Conservation (phyloP, 2,329 filamentous ascomycete genomes). For the Alternaria atra region DNA sequence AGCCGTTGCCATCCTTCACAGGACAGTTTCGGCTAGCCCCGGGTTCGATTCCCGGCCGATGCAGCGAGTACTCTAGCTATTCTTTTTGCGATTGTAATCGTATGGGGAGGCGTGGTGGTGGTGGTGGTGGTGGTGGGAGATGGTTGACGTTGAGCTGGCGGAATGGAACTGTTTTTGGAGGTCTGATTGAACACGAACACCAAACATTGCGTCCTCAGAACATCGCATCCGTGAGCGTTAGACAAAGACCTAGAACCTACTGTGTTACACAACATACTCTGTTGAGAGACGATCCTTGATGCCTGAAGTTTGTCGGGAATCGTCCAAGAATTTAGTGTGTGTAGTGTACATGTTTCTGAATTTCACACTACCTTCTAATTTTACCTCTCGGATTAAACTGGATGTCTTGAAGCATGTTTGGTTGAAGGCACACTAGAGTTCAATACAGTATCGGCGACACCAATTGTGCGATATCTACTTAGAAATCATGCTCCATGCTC, state of each 20-base stretch:
- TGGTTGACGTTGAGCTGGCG: not conserved
- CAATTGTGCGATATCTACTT: too few species aligned
- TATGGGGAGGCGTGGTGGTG: not conserved
- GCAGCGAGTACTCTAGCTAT: constrained; percentile 6
- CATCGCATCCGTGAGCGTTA: not conserved
- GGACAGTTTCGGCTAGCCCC: constrained; percentile 38
- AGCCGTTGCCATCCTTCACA: constrained; percentile 36
- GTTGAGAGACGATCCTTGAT: not conserved
- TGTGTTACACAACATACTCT: not conserved
- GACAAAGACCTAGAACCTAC: not conserved
- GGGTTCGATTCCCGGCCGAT: constrained; percentile 43
- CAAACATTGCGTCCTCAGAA: not conserved
- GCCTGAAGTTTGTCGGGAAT: too few species aligned
- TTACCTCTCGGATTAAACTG: too few species aligned
- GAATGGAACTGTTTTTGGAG: not conserved
- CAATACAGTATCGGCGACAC: too few species aligned
- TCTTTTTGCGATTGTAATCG: not conserved
- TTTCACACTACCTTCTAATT: too few species aligned
- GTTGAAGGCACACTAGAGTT: too few species aligned
- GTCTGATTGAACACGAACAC: not conserved
- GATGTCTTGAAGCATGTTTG: too few species aligned
- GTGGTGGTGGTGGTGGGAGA: not conserved
- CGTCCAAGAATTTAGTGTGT: too few species aligned
- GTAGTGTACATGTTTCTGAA: too few species aligned
- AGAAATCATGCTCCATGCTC: too few species aligned